Base-by-base conservation (phyloP, 805 yeast species). In the Wickerhamiella azymoides region DNA sequence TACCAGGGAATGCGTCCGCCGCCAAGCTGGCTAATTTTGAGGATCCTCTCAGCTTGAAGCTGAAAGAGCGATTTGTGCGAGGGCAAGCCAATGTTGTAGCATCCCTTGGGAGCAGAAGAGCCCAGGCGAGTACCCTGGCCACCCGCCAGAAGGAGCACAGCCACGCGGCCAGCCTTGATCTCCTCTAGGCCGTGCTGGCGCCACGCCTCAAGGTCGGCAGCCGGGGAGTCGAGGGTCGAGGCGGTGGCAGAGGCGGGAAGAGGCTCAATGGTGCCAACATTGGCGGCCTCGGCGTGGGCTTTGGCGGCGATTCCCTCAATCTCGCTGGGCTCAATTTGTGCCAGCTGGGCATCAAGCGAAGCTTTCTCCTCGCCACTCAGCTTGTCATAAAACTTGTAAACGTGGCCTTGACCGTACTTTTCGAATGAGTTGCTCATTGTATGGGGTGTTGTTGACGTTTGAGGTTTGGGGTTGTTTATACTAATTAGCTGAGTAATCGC, bases 111-210 rank as follows among this genome's bases (percentile, higher is more conserved):
- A 21, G 68, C 76, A 3, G 77, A 67, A 1, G 95, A 85, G 1
- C 98, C 98, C 46, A 92, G 69, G 51, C 99, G 72, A 7, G 96
- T 83, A 27, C 99, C 99, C 63, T 92, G 98, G 42, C 99, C 99
- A 47, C 99, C 99, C 10, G 99, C 96, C 83, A 92, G 80, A 44
- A 92, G 69, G 37, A 92, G 70, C 5, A 92, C 89, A 28, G 85
- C 98, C 19, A 89, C 97, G 57, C 81, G 75, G 52, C 80, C 80
- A 11, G 68, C 62, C 14, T 74, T 62, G 45, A 92, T 79, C 26
- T 89, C 82, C 21, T 75, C 66, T 14, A 79, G 62, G 11, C 98
- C 99, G 13, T 65, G 36, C 2, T 62, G 47, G 18, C 56, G 53
- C 76, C 80, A 80, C 11, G 54, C 37, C 4, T 50, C 52, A 36